Evolutionary conservation across 441 rosid genomes (phyloP).

Genomic region (Flueggea neowawraea): DNA sequence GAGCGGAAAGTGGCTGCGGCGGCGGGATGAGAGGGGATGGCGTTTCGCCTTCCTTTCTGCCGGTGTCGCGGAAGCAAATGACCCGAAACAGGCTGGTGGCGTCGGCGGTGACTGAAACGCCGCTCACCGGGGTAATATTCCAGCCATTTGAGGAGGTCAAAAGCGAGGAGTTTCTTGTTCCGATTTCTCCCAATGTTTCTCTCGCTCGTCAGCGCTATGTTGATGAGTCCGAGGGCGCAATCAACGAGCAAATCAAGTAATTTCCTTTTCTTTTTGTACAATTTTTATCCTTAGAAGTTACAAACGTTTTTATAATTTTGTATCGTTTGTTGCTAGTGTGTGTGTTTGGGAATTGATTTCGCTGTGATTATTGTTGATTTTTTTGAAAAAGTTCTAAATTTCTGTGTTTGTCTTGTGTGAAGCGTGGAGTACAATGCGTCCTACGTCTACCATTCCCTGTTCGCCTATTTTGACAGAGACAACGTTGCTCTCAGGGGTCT

Average conservation of each 20-base stretch:
- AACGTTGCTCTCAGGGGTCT: constrained; percentile 81
- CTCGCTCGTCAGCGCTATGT: constrained; percentile 44
- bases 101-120: constrained; percentile 14
- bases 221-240: constrained; percentile 45
- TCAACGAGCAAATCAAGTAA: constrained; percentile 68
- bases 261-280: not conserved
- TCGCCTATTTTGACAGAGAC: constrained; percentile 93
- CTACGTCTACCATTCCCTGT: constrained; percentile 92
- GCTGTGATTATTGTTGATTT: not conserved
- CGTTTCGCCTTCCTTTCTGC: no score
- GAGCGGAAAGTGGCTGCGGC: not conserved
- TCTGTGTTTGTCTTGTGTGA: constrained; percentile 1
- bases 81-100: constrained; percentile 10
- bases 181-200: constrained; percentile 33
- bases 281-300: no score
- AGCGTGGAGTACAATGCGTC: constrained; percentile 96
- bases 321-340: no score
- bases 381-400: constrained; percentile 1
- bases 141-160: constrained; percentile 58
- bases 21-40: not conserved
- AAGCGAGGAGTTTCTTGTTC: constrained; percentile 33
- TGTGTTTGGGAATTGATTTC: no score
- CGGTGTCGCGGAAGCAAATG: no score
- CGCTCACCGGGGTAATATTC: constrained; percentile 40
- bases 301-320: no score